phyloP scores from a whole-genome alignment of 2,329 filamentous ascomycete species.

The Colletotrichum spaethianum region DNA sequence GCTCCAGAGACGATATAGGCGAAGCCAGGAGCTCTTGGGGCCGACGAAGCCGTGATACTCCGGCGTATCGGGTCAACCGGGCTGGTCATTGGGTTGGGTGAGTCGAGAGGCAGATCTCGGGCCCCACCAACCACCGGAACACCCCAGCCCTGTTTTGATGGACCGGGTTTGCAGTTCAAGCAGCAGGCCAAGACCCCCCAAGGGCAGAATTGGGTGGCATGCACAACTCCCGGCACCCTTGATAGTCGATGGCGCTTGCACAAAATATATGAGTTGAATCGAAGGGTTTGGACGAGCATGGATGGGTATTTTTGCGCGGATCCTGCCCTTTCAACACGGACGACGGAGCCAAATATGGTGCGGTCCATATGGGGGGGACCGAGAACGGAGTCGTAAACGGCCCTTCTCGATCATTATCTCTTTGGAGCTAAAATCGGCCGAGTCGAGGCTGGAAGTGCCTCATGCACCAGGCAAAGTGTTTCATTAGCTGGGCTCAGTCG shows the following conservation, averaged over 20 bases:
- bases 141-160: slow-evolving; percentile 40
- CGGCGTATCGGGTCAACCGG: slow-evolving; percentile 30
- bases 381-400: slow-evolving; percentile 40
- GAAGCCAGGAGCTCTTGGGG: slow-evolving; percentile 38
- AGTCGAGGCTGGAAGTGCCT: slow-evolving; percentile 36
- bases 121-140: slow-evolving; percentile 32
- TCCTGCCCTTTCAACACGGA: neutral
- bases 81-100: slow-evolving; percentile 37
- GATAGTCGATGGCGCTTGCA: neutral
- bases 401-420: slow-evolving; percentile 32
- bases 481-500: slow-evolving; percentile 37
- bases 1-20: slow-evolving; percentile 31
- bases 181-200: slow-evolving; percentile 29
- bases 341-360: slow-evolving; percentile 29
- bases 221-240: slow-evolving; percentile 11
- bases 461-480: slow-evolving; percentile 36
- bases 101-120: slow-evolving; percentile 32
- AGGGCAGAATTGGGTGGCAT: slow-evolving; percentile 23
- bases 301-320: slow-evolving; percentile 17
- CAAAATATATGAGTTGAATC: slow-evolving; percentile 2
- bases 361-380: slow-evolving; percentile 27
- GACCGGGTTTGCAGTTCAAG: slow-evolving; percentile 29
- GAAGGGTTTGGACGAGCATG: slow-evolving; percentile 13
- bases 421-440: slow-evolving; percentile 24
- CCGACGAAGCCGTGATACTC: slow-evolving; percentile 43